phyloP scores from a whole-genome alignment of 306 rosid species.

The Cucurbita maxima region DNA sequence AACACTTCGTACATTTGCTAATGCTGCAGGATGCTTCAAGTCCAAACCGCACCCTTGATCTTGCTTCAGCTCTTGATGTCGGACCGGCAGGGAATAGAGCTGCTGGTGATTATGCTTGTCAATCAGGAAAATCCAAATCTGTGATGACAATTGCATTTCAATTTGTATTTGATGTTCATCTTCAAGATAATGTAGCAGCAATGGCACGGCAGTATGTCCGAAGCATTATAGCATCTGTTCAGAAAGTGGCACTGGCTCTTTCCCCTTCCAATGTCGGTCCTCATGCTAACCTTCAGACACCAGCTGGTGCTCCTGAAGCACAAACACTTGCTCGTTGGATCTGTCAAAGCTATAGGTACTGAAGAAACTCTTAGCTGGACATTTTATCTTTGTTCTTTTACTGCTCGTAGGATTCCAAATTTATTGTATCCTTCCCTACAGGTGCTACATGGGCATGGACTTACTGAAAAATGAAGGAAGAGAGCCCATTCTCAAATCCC shows the following conservation, averaged over 20 bases:
- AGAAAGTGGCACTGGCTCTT: conserved; percentile 90
- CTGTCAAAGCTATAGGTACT: conserved; percentile 40
- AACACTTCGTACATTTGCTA: too few species aligned
- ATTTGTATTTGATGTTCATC: conserved; percentile 79
- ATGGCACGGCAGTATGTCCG: conserved; percentile 94
- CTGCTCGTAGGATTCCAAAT: conserved; percentile 18
- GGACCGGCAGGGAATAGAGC: conserved; percentile 61
- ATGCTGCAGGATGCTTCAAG: conserved; percentile 53
- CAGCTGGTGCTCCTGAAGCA: conserved; percentile 88
- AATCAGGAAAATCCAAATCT: conserved; percentile 62
- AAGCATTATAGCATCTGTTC: conserved; percentile 84
- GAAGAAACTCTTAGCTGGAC: not conserved
- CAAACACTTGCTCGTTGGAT: conserved; percentile 83
- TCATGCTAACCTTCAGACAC: conserved; percentile 40
- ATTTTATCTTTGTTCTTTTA: not conserved
- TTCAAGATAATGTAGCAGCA: conserved; percentile 70
- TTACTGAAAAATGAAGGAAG: conserved; percentile 67
- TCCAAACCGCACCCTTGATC: conserved; percentile 93
- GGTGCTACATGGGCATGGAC: conserved; percentile 82
- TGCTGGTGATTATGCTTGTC: conserved; percentile 41
- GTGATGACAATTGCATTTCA: conserved; percentile 99
- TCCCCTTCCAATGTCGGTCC: conserved; percentile 66
- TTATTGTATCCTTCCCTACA: conserved; percentile 9
- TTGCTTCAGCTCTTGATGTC: conserved; percentile 89
- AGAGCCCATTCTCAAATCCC: conserved; percentile 71